Evolutionary conservation across 2,329 filamentous ascomycete genomes (phyloP), one percentile per base, ranked within the genome.

Genomic region (Sporothrix brasiliensis): DNA sequence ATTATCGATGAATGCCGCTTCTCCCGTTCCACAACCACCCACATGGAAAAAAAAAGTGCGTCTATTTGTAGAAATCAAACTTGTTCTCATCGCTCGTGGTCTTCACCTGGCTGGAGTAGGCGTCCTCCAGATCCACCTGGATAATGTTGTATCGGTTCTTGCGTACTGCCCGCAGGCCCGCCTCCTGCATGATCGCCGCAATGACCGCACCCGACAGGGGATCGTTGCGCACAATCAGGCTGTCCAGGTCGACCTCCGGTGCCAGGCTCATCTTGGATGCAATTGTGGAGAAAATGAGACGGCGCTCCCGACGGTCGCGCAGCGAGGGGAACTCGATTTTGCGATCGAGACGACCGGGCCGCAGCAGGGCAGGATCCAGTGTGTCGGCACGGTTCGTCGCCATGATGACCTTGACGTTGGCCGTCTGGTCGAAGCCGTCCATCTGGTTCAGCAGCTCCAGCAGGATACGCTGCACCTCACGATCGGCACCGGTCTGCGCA

Each of bases 131-230:
- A 82, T 99, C 95, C 73, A 87, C 89, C 84, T 99, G 95, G 77
- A 99, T 98, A 80, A 99, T 99, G 82, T 99, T 98, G 83, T 99
- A 99, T 77, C 95, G 86, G 83, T 99, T 98, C 89, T 97, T 98
- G 77, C 94, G 88, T 74, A 98, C 94, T 34, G 94, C 94, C 75
- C 94, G 88, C 75, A 99, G 85, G 75, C 95, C 95, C 44, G 95
- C 95, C 83, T 99, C 95, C 81, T 99, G 95, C 95, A 99, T 99
- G 79, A 99, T 97, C 67, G 95, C 95, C 63, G 95, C 94, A 79
- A 99, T 99, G 76, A 99, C 91, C 70, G 95, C 95, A 76, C 95
- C 95, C 65, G 92, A 96, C 65, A 99, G 84, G 2, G 95, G 95
- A 79, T 99, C 95, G 79, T 98, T 99, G 77, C 95, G 89, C 75